Evolutionary conservation across 306 rosid species (phyloP), one percentile per base, ranked within the genome.

Genomic region (Rosa multiflora): DNA sequence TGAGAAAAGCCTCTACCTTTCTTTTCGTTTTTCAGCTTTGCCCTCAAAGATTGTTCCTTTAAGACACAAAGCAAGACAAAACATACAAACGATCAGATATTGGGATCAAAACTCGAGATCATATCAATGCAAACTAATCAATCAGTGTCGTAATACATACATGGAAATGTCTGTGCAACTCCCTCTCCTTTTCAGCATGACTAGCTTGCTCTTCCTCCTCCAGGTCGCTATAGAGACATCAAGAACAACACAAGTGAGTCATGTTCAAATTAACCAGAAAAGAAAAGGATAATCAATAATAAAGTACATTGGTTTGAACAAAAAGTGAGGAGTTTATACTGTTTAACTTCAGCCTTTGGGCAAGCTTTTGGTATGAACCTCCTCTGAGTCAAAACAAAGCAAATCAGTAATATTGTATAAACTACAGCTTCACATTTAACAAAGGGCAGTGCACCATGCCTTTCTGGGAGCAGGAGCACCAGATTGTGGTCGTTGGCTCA

Each of bases 321-420:
- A 29, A 29, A 29, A 29, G 32, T 29, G 32, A 29, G 32, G 32
- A 29, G 32, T 1, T 29, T 29, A 29, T 79, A 94, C 98, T 73
- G 43, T 87, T 94, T 92, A 74, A 90, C 88, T 87, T 89, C 97
- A 13, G 72, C 8, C 86, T 90, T 92, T 14, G 89, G 90, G 49
- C 85, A 92, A 69, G 90, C 92, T 88, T 72, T 90, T 61, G 97
- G 97, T 18, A 68, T 77, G 82, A 87, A 92, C 70, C 80, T 94
- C 53, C 86, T 68, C 98, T 92, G 87, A 79, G 87, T 75, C 47
- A 77, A 53, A n/a, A 61, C 66, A 84, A 18, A 51, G 72, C 12
- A 70, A 63, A 76, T 79, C 40, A 58, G 62, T 35, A 58, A 63
- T 6, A 63, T 3, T 10, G 5, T 23, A 62, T 26, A 32, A n/a